phyloP scores from a whole-genome alignment of 2,329 filamentous ascomycete genomes.

The Neophaeococcomyces aloes region DNA sequence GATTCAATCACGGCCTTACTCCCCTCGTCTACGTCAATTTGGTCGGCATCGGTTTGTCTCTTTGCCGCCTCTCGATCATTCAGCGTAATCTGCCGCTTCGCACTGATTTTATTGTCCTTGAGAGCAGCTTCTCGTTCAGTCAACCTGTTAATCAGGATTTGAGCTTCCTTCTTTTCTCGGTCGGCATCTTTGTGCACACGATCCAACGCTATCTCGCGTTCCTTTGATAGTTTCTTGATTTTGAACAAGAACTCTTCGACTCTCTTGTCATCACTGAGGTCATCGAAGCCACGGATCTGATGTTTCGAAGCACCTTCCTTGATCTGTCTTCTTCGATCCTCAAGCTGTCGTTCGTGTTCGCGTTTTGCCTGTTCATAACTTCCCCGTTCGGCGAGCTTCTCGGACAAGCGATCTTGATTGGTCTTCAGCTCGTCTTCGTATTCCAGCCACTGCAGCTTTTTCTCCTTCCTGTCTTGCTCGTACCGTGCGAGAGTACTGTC shows the following conservation, averaged over 20 bases:
- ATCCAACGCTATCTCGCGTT: slow-evolving; percentile 71
- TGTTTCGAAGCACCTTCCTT: slow-evolving; percentile 67
- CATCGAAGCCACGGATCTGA: slow-evolving; percentile 74
- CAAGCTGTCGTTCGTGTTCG: slow-evolving; percentile 70
- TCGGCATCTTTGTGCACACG: slow-evolving; percentile 62
- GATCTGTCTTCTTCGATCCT: slow-evolving; percentile 60
- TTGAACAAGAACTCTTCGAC: slow-evolving; percentile 68
- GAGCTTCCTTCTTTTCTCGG: slow-evolving; percentile 63
- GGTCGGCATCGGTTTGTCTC: slow-evolving; percentile 58
- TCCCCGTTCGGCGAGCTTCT: slow-evolving; percentile 47
- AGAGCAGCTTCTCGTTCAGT: slow-evolving; percentile 63
- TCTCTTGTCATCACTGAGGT: slow-evolving; percentile 61
- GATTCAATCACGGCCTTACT: slow-evolving; percentile 66
- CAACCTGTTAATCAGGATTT: slow-evolving; percentile 59
- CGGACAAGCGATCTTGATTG: slow-evolving; percentile 14
- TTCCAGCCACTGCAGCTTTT: slow-evolving; percentile 54
- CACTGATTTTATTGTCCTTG: slow-evolving; percentile 61
- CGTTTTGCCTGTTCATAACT: slow-evolving; percentile 77
- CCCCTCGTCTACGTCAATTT: slow-evolving; percentile 78
- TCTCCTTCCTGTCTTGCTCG: slow-evolving; percentile 50
- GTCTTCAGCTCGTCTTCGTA: slow-evolving; percentile 43
- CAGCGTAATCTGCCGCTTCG: slow-evolving; percentile 58
- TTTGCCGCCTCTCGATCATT: slow-evolving; percentile 61
- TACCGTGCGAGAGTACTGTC: slow-evolving; percentile 61
- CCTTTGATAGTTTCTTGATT: slow-evolving; percentile 61